phyloP scores from a whole-genome alignment of 805 yeast genomes.

The Cyberlindnera xylosilytica region DNA sequence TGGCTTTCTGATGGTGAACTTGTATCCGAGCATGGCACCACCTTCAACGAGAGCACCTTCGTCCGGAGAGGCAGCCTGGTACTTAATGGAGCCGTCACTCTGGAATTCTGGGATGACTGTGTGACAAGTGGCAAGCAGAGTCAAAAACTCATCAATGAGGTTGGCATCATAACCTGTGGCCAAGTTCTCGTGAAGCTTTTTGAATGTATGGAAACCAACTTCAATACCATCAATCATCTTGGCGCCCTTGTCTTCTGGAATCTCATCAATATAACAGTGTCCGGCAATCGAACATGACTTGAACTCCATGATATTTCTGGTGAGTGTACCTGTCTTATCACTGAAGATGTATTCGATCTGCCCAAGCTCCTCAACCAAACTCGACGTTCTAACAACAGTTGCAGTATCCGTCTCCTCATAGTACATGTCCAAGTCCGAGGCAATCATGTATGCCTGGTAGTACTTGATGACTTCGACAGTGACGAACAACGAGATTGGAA shows the following conservation, averaged over 20 bases:
- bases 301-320: conserved; percentile 95
- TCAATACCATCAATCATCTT: conserved; percentile 75
- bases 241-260: conserved; percentile 87
- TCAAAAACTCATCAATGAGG: conserved; percentile 71
- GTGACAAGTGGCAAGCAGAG: conserved; percentile 87
- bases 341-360: conserved; percentile 95
- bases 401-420: conserved; percentile 88
- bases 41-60: conserved; percentile 99
- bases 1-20: conserved; percentile 83
- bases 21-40: conserved; percentile 85
- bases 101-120: conserved; percentile 92
- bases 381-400: conserved; percentile 90
- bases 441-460: conserved; percentile 91
- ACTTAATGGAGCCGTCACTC: conserved; percentile 65
- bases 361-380: conserved; percentile 94
- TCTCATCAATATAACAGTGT: conserved; percentile 76
- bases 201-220: conserved; percentile 73
- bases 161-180: conserved; percentile 43
- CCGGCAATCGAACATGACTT: conserved; percentile 93
- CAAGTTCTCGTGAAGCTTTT: conserved; percentile 50
- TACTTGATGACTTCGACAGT: conserved; percentile 95
- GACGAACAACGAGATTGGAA: conserved; percentile 95
- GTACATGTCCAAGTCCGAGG: conserved; percentile 92
- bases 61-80: conserved; percentile 99
- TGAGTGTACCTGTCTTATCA: conserved; percentile 96